Evolutionary conservation across 768 basidiomycete genomes (phyloP).

Genomic region (Candolleomyces efflorescens): DNA sequence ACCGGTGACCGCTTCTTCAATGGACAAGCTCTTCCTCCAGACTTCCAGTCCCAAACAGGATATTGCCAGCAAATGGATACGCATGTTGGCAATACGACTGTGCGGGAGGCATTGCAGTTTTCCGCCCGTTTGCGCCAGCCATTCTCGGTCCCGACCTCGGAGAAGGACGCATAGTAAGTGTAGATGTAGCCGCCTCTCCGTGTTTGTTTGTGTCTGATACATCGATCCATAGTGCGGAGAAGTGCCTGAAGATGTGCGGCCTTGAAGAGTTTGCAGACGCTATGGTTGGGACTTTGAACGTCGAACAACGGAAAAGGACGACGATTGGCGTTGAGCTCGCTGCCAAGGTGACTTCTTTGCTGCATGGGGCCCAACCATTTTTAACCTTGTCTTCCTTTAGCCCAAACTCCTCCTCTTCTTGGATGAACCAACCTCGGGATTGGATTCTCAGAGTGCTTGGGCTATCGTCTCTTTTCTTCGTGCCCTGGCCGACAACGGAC

Average conservation of each 20-base stretch:
- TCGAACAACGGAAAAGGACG: slow-evolving; percentile 75
- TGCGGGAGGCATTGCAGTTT: slow-evolving; percentile 76
- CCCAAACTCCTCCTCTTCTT: slow-evolving; percentile 80
- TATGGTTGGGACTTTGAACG: slow-evolving; percentile 60
- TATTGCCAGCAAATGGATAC: slow-evolving; percentile 88
- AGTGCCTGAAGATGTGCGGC: slow-evolving; percentile 62
- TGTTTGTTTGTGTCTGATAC: slow-evolving; percentile 11
- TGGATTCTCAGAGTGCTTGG: slow-evolving; percentile 88
- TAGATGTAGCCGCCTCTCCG: neutral
- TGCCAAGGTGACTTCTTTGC: slow-evolving; percentile 53
- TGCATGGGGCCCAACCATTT: neutral
- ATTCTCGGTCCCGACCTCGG: slow-evolving; percentile 49
- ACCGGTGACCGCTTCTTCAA: slow-evolving; percentile 53
- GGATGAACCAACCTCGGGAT: slow-evolving; percentile 86
- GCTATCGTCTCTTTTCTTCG: slow-evolving; percentile 73
- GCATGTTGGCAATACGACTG: slow-evolving; percentile 70
- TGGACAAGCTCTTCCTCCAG: slow-evolving; percentile 44
- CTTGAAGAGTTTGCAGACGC: slow-evolving; percentile 58
- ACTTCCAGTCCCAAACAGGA: slow-evolving; percentile 70
- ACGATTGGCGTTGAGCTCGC: slow-evolving; percentile 88
- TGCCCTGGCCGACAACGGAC: slow-evolving; percentile 73
- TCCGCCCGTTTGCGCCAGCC: slow-evolving; percentile 82
- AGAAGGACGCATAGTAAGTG: slow-evolving; percentile 78
- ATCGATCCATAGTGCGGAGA: slow-evolving; percentile 28
- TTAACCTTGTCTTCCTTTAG: slow-evolving; percentile 27